phyloP scores from a whole-genome alignment of 805 yeast genomes.

The Wickerhamiella azymoides region DNA sequence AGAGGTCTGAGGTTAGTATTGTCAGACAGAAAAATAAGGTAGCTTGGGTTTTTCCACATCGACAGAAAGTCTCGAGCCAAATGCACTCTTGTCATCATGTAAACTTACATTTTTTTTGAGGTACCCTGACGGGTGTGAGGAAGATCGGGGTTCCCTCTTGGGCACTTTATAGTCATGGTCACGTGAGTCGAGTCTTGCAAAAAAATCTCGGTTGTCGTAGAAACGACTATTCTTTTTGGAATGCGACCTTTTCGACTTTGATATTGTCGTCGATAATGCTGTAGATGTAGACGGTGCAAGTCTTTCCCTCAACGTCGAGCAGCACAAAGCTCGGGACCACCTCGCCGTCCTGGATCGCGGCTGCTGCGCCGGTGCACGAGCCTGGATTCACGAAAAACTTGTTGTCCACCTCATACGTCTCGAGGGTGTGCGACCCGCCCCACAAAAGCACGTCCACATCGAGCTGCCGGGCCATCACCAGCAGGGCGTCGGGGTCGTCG shows the following conservation, averaged over 20 bases:
- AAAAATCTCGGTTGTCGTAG: background rate
- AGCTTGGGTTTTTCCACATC: conserved; percentile 99
- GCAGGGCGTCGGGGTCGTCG: conserved; percentile 71
- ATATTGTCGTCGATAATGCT: conserved; percentile 69
- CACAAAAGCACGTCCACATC: conserved; percentile 83
- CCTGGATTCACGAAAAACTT: conserved; percentile 95
- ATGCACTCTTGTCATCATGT: conserved; percentile 95
- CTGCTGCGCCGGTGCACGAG: conserved; percentile 83
- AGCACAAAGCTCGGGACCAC: conserved; percentile 80
- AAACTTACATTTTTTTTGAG: conserved; percentile 20
- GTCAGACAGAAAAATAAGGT: conserved; percentile 70
- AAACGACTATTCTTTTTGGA: conserved; percentile 32
- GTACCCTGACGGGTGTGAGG: too few species aligned
- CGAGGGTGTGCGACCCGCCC: conserved; percentile 90
- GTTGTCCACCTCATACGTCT: conserved; percentile 85
- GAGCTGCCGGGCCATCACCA: conserved; percentile 73
- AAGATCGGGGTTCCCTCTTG: background rate
- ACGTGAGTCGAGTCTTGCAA: conserved; percentile 1
- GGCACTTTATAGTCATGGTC: background rate
- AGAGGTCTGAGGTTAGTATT: conserved; percentile 15
- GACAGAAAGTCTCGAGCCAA: conserved; percentile 97
- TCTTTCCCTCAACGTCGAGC: conserved; percentile 66
- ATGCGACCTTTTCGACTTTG: conserved; percentile 76
- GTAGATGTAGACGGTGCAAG: conserved; percentile 74
- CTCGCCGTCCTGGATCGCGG: conserved; percentile 43